These are phyloP conservation scores for Ilex asprella DNA, from an alignment of 257 asterid genomes.

Conservation along the genomic window DNA sequence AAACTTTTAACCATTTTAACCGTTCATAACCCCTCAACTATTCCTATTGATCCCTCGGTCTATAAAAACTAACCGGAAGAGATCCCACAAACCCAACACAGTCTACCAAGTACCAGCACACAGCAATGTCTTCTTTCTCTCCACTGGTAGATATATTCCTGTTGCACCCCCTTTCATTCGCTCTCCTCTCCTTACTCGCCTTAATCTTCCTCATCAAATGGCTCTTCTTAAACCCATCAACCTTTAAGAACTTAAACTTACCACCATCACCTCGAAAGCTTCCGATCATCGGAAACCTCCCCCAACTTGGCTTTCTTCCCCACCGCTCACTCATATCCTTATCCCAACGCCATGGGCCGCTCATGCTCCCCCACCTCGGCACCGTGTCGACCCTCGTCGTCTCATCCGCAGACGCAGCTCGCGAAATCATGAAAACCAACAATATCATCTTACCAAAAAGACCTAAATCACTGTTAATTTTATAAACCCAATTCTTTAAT, in stretches of 20 bases:
- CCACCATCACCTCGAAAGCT: background rate
- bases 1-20: no score
- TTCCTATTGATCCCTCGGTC: no score
- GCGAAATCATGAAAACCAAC: constrained; percentile 3
- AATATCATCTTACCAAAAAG: constrained; percentile 1
- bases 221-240: background rate
- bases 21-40: no score
- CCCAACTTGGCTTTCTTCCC: background rate
- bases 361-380: background rate
- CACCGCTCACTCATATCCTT: background rate
- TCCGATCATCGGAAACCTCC: background rate
- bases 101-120: no score
- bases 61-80: no score
- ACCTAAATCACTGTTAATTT: background rate
- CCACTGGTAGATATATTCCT: background rate
- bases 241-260: background rate
- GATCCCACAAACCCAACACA: no score
- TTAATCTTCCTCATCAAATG: background rate
- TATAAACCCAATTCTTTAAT: no score
- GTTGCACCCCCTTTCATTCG: background rate
- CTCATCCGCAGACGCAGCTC: constrained; percentile 6
- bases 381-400: background rate
- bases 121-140: no score
- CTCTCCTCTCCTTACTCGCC: background rate
- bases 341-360: background rate